A percentile compares a stretch with the other conserved stretches of the same genome.
Evolutionary conservation across 371 early-diverging fungal genomes (phyloP).

Genomic region (Mortierella sp.): DNA sequence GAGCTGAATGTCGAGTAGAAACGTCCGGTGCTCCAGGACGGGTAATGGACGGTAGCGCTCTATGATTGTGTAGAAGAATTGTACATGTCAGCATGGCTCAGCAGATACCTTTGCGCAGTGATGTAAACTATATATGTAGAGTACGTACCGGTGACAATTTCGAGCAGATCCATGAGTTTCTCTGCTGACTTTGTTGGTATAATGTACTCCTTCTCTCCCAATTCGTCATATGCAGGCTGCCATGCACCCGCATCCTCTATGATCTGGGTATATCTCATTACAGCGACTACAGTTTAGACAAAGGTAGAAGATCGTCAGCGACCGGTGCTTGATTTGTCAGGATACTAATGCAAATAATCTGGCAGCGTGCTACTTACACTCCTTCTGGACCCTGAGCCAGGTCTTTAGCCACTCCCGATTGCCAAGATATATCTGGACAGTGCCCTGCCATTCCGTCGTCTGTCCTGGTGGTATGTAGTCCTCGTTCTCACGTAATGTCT

Average conservation of each 20-base stretch:
- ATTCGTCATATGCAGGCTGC: conserved; percentile 63
- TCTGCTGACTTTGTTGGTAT: conserved; percentile 69
- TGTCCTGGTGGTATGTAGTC: conserved; percentile 61
- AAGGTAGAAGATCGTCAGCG: neutral
- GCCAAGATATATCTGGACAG: conserved; percentile 66
- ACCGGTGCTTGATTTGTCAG: neutral
- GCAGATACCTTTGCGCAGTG: no score
- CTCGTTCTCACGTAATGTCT: conserved; percentile 74
- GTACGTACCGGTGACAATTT: conserved; percentile 68
- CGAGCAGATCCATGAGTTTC: conserved; percentile 66
- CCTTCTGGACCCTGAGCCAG: conserved; percentile 80
- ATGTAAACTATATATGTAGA: conserved; percentile 17
- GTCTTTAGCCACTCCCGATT: conserved; percentile 69
- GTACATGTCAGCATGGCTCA: no score
- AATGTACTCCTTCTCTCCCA: conserved; percentile 56
- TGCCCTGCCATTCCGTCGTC: conserved; percentile 56
- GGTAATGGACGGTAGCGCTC: conserved; percentile 49
- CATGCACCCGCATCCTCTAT: conserved; percentile 70
- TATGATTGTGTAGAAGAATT: neutral
- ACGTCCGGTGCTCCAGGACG: conserved; percentile 43
- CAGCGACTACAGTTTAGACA: conserved; percentile 58
- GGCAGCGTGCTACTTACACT: conserved; percentile 59
- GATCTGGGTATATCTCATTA: conserved; percentile 69
- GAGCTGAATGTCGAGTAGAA: conserved; percentile 44
- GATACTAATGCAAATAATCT: neutral